These are phyloP conservation scores for Scheffersomyces lignosus DNA, from an alignment of 805 yeast species.

Conservation along the genomic window DNA sequence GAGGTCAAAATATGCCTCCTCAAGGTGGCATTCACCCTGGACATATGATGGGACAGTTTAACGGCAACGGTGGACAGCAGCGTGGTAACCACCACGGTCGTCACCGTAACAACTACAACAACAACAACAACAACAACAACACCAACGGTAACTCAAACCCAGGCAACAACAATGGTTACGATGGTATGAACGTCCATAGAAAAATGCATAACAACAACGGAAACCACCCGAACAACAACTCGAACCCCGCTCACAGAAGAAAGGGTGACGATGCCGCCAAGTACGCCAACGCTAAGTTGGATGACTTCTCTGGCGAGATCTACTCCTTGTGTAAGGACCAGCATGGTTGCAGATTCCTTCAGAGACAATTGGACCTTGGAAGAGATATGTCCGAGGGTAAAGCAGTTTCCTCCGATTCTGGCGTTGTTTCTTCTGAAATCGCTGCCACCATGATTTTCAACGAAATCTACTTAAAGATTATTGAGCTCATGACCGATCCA, in stretches of 20 bases:
- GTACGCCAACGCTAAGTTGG: slow-evolving; percentile 64
- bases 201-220: slow-evolving; percentile 35
- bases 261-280: slow-evolving; percentile 70
- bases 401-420: neutral
- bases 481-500: slow-evolving; percentile 91
- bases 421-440: slow-evolving; percentile 26
- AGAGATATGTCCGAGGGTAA: slow-evolving; percentile 28
- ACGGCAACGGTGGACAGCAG: slow-evolving; percentile 1
- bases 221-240: slow-evolving; percentile 48
- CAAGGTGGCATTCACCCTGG: slow-evolving; percentile 8
- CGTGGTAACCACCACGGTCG: slow-evolving; percentile 2
- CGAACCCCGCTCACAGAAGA: slow-evolving; percentile 26
- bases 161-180: slow-evolving; percentile 9
- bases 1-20: slow-evolving; percentile 2
- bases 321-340: slow-evolving; percentile 89
- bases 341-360: slow-evolving; percentile 93
- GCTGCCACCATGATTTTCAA: slow-evolving; percentile 77
- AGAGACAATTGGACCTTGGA: slow-evolving; percentile 74
- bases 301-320: slow-evolving; percentile 71
- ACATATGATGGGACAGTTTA: neutral
- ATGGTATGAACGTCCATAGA: slow-evolving; percentile 42
- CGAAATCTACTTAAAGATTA: slow-evolving; percentile 74
- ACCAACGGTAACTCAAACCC: slow-evolving; percentile 1
- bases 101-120: slow-evolving; percentile 1
- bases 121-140: neutral